Evolutionary conservation across 495 filamentous ascomycete genomes (phyloP), one percentile per base, ranked within the genome.

Genomic region (Penicillium verhagenii): DNA sequence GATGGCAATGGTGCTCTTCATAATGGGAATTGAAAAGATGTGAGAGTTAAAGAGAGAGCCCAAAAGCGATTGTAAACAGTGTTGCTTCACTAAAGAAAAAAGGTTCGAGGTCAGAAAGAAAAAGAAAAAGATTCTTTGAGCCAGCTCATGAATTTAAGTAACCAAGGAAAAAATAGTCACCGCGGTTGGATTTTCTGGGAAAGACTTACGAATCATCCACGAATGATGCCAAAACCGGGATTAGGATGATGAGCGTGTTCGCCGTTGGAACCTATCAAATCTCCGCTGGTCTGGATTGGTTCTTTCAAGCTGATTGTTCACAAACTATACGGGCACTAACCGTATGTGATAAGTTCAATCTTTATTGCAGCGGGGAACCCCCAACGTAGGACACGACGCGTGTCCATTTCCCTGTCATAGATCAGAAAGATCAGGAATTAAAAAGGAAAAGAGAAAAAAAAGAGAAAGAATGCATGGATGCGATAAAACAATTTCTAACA

Each of bases 1-100:
- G 21, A 76, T 37, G 18, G 67, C 53, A 42, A 65, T 54, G 46
- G 70, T 58, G 51, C 57, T 66, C 61, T 64, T 74, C 71, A 76
- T 74, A 0, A 25, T 67, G 38, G 23, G 33, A 53, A 38, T 47
- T 33, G 16, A 47, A 39, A 5, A 44, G 10, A 9, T 23, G 19
- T n/a, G 13, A 19, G 14, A 11, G 14, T 45, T 14, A 16, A 45
- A 21, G 9, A 25, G 11, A 25, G 19, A 44, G 13, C 23, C 14
- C 14, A 11, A 45, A n/a, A 26, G 14, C 21, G 23, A 45, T n/a
- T 45, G 42, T 45, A n/a, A 24, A 25, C 23, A 26, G 14, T 35
- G 28, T 31, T 23, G 42, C 23, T 45, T 24, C 42, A 45, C 37
- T n/a, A n/a, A n/a, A n/a, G 9, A 21, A 13, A 20, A 14, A 24